Evolutionary conservation across 805 yeast genomes (phyloP), one percentile per base, ranked within the genome.

Genomic region (Sugiyamaella smithiae): DNA sequence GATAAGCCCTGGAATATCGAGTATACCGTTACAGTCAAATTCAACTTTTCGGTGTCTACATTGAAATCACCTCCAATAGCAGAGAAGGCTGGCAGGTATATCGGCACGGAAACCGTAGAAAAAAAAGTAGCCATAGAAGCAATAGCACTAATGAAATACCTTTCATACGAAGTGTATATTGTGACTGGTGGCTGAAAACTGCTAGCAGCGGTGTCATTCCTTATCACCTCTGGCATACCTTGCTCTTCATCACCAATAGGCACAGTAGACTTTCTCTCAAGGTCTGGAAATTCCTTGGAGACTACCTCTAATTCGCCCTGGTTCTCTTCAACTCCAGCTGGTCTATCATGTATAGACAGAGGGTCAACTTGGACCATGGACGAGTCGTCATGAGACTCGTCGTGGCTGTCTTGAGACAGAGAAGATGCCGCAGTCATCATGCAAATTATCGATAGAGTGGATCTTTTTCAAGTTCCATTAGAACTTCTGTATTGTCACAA

Each of bases 31-130:
- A 89, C 84, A 0, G 95, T 79, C 12, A 85, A 58, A 60, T 88
- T 85, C 46, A 82, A 79, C 47, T 72, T 67, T 46, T 80, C 83
- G 41, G 78, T 78, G 2, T 80, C 58, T 4, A 83, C 76, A 40
- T 73, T 42, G 57, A 88, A 85, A 24, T 78, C 65, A 0, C 63
- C 54, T 43, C 81, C 78, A 6, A 89, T 67, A 4, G 74, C 70
- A 0, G 82, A 78, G 14, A 88, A 66, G 0, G 88, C 88, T 0
- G 95, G 95, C 66, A 85, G 84, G 61, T 85, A 88, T 9, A 88
- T 85, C 0, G 95, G 85, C 55, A 84, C 77, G 0, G 90, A 80
- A 2, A 85, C 69, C 0, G 93, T 71, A 1, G 95, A 85, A 71
- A 84, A 82, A 36, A 80, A 66, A 0, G 87, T 85, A 1, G 77